These are phyloP conservation scores for Mortierella sp. DNA, from an alignment of 371 early-diverging fungal genomes.

Conservation along the genomic window DNA sequence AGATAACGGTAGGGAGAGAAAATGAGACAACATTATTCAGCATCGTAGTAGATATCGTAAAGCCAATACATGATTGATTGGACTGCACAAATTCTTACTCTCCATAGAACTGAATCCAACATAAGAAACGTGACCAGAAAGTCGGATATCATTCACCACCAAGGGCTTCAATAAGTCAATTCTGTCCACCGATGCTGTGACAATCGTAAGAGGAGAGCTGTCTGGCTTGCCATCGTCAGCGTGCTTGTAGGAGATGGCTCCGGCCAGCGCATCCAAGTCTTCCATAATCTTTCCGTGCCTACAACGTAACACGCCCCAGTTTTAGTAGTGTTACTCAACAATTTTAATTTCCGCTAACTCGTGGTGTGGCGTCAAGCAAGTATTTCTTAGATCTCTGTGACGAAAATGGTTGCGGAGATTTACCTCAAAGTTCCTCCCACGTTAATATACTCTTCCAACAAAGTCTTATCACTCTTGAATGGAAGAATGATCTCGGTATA, in stretches of 20 bases:
- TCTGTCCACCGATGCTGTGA: constrained; percentile 93
- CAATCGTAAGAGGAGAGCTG: constrained; percentile 78
- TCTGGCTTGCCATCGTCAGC: constrained; percentile 73
- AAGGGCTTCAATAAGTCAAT: constrained; percentile 82
- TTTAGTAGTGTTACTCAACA: not conserved
- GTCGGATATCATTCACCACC: constrained; percentile 76
- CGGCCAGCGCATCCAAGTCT: constrained; percentile 91
- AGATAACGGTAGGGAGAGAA: not conserved
- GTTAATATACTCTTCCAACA: constrained; percentile 87
- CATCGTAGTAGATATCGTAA: not conserved
- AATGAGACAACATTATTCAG: not conserved
- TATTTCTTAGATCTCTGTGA: not conserved
- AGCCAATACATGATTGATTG: not conserved
- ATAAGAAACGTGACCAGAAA: constrained; percentile 85
- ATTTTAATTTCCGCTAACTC: not conserved
- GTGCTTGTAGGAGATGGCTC: constrained; percentile 84
- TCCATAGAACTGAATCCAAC: constrained; percentile 95
- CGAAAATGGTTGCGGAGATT: not conserved
- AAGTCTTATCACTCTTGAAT: constrained; percentile 78
- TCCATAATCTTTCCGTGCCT: constrained; percentile 70
- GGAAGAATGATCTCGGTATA: constrained; percentile 84
- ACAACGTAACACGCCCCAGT: not conserved
- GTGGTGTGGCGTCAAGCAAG: not conserved
- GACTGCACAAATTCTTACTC: constrained; percentile 21
- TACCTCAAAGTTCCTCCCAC: constrained; percentile 68